Evolutionary conservation across 2,329 filamentous ascomycete genomes (phyloP).

Genomic region (Beauveria varroae): DNA sequence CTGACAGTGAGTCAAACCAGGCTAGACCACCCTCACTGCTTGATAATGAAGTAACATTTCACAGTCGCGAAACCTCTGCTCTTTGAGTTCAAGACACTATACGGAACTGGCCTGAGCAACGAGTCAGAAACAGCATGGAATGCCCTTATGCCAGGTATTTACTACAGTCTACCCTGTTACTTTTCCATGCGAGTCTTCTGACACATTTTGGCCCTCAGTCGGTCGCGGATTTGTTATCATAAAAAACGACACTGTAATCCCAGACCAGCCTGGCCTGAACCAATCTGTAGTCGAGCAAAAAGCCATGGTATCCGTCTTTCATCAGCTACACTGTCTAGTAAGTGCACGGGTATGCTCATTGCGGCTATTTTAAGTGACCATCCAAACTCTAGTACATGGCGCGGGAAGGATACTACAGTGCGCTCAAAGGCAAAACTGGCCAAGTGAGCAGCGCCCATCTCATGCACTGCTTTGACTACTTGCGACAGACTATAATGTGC

Average conservation of each 20-base stretch:
- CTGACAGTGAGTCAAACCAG: not conserved
- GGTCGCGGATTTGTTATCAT: not conserved
- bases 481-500: constrained; percentile 40
- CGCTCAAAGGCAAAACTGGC: constrained; percentile 12
- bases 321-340: not conserved
- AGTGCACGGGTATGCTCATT: not conserved
- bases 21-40: no score
- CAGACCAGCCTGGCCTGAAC: not conserved
- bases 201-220: not conserved
- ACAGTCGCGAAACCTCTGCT: not conserved
- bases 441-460: constrained; percentile 27
- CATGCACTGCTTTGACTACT: constrained; percentile 41
- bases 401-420: constrained; percentile 10
- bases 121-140: not conserved
- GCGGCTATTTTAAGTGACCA: not conserved
- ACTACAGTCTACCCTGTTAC: not conserved
- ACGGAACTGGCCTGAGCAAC: not conserved
- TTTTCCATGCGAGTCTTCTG: not conserved
- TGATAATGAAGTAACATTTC: not conserved
- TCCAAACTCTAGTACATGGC: constrained; percentile 8
- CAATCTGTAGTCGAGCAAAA: not conserved
- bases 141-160: not conserved
- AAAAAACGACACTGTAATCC: not conserved
- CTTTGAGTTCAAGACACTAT: not conserved
- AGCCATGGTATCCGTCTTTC: not conserved